Evolutionary conservation across 2,329 filamentous ascomycete species (phyloP).

Genomic region (Penicillium digitatum): DNA sequence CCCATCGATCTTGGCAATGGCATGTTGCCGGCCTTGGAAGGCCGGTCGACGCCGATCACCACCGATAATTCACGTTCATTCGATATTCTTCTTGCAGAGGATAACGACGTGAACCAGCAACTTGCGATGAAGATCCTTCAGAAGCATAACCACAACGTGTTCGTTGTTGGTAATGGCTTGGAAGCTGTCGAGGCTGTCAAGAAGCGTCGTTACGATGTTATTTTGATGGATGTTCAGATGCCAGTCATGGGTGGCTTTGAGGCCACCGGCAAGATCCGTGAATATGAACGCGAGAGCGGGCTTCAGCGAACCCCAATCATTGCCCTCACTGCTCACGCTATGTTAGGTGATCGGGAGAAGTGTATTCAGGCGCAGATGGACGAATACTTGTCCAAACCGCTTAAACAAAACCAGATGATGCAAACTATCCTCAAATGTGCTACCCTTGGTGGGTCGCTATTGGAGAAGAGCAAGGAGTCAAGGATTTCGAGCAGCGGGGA

Average conservation of each 20-base stretch:
- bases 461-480: conserved; percentile 45
- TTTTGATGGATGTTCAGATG: conserved; percentile 99
- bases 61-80: conserved; percentile 94
- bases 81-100: conserved; percentile 90
- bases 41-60: conserved; percentile 82
- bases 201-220: conserved; percentile 88
- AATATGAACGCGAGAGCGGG: conserved; percentile 80
- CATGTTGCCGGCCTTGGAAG: conserved; percentile 92
- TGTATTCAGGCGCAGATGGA: conserved; percentile 99
- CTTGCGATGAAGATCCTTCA: conserved; percentile 94
- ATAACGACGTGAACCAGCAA: conserved; percentile 96
- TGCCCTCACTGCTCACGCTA: conserved; percentile 92
- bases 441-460: conserved; percentile 63
- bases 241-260: conserved; percentile 99
- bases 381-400: conserved; percentile 92
- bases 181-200: conserved; percentile 92
- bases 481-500: conserved; percentile 40
- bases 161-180: conserved; percentile 86
- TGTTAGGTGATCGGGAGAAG: conserved; percentile 97
- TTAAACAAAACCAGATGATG: conserved; percentile 95
- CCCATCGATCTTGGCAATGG: conserved; percentile 93
- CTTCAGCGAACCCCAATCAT: conserved; percentile 89
- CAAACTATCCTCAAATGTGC: conserved; percentile 97
- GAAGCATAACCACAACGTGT: conserved; percentile 72
- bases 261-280: conserved; percentile 91